A percentile compares a stretch with the other conserved stretches of the same genome.
Evolutionary conservation across 2,329 filamentous ascomycete genomes (phyloP).

Genomic region (Tetracladium maxilliforme): DNA sequence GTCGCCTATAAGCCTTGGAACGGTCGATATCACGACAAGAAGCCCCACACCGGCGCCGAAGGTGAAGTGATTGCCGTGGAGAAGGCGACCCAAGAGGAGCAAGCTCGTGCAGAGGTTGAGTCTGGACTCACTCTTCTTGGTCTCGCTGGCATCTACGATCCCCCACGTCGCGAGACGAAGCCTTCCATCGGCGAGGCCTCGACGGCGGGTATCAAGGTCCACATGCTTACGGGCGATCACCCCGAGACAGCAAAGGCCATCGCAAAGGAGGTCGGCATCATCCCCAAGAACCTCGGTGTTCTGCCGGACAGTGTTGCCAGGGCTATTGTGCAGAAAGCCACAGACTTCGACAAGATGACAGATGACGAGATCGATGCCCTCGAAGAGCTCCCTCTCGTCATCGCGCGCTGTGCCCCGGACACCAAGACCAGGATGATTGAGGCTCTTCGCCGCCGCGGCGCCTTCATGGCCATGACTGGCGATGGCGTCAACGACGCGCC

Average conservation of each 20-base stretch:
- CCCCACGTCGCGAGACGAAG: conserved; percentile 41
- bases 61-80: conserved; percentile 2
- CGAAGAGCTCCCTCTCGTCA: conserved; percentile 33
- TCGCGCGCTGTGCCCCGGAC: conserved; percentile 34
- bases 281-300: conserved; percentile 26
- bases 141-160: conserved; percentile 42
- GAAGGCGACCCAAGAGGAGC: conserved; percentile 11
- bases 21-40: conserved; percentile 5
- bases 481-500: conserved; percentile 42
- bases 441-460: conserved; percentile 30
- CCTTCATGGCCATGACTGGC: conserved; percentile 38
- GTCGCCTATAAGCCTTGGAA: conserved; percentile 26
- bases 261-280: conserved; percentile 39
- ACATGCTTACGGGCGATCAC: conserved; percentile 58
- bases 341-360: conserved; percentile 26
- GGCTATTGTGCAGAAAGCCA: conserved; percentile 36
- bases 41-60: conserved; percentile 4
- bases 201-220: conserved; percentile 54
- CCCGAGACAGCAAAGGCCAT: conserved; percentile 40
- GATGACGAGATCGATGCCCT: conserved; percentile 33
- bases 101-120: conserved; percentile 33
- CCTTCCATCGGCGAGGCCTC: conserved; percentile 44
- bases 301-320: conserved; percentile 27
- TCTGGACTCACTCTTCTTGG: conserved; percentile 36
- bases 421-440: conserved; percentile 41